phyloP scores from a whole-genome alignment of 2,329 filamentous ascomycete species.

The Venturia aucupariae region DNA sequence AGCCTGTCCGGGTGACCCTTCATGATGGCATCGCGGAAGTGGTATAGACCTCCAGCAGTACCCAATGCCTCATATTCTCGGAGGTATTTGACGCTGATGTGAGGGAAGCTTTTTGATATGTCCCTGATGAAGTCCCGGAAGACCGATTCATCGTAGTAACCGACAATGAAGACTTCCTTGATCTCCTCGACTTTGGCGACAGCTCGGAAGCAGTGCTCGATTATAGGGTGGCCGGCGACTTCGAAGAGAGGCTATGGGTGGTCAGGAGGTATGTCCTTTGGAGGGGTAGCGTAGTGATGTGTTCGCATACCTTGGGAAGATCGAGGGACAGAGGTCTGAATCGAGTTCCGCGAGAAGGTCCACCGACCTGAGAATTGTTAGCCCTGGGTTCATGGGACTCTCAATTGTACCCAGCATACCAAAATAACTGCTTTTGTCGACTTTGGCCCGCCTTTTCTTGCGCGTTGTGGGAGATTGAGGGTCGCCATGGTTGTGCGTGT shows the following conservation, averaged over 20 bases:
- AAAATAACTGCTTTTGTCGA: constrained; percentile 91
- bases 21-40: constrained; percentile 97
- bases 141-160: constrained; percentile 95
- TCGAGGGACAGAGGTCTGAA: constrained; percentile 94
- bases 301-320: constrained; percentile 74
- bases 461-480: constrained; percentile 22
- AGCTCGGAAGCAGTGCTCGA: constrained; percentile 93
- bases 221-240: constrained; percentile 94
- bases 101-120: constrained; percentile 71
- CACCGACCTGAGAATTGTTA: constrained; percentile 62
- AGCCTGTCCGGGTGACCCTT: constrained; percentile 91
- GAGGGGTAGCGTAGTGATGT: constrained; percentile 13
- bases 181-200: constrained; percentile 85
- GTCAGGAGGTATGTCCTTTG: constrained; percentile 2
- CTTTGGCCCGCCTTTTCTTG: constrained; percentile 31
- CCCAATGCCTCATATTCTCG: constrained; percentile 95
- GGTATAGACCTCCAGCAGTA: constrained; percentile 93
- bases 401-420: constrained; percentile 44
- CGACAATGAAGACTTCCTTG: constrained; percentile 94
- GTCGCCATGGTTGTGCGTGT: constrained; percentile 12
- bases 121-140: constrained; percentile 99
- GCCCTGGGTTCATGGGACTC: constrained; percentile 16
- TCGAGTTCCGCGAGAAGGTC: constrained; percentile 87
- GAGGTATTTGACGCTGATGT: constrained; percentile 86
- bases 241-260: constrained; percentile 77